Base-by-base conservation (phyloP, 805 yeast genomes). In the Wickerhamiella azyma region DNA sequence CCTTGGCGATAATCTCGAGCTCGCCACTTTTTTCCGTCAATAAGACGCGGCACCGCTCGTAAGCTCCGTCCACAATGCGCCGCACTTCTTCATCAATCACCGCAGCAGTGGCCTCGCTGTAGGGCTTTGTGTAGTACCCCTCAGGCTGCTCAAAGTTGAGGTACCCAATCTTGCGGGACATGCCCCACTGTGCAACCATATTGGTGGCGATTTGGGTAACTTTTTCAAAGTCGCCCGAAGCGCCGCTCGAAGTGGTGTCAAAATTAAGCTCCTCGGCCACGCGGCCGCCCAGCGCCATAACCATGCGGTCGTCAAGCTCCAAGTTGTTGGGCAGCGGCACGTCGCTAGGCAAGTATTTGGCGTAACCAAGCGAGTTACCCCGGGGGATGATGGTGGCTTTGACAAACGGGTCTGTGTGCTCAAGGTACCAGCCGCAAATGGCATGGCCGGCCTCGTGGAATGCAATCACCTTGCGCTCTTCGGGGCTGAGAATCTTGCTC, bases 401-500 rank as follows among this genome's bases (percentile, higher is more conserved):
- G 50, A 92, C 70, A 48, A 94, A 68, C 7, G 98, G 98, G 60
- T 89, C 96, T 2, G 97, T 95, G 63, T 74, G 74, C 62, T 83
- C 76, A 58, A 92, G 72, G 59, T 70, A 86, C 99, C 98, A 92
- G 10, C 98, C 98, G 64, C 97, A 88, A 50, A 92, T 76, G 9
- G 99, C 98, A 65, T 94, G 98, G 3, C 98, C 99, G 2, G 99
- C 98, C 64, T 92, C 99, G 61, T 94, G 98, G 58, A 82, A 92
- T 0, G 98, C 98, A 48, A 94, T 96, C 24, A 85, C 77, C 51
- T 71, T 77, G 66, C 86, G 85, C 60, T 94, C 97, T 49, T 81
- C 88, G 1, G 85, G 81, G 2, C 85, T 76, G 50, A 94, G 69
- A 11, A 92, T 74, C 58, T 81, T 80, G 13, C 88, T 75, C 65